phyloP scores from a whole-genome alignment of 2,329 filamentous ascomycete species.

The Rhexocercosporidium sp. region DNA sequence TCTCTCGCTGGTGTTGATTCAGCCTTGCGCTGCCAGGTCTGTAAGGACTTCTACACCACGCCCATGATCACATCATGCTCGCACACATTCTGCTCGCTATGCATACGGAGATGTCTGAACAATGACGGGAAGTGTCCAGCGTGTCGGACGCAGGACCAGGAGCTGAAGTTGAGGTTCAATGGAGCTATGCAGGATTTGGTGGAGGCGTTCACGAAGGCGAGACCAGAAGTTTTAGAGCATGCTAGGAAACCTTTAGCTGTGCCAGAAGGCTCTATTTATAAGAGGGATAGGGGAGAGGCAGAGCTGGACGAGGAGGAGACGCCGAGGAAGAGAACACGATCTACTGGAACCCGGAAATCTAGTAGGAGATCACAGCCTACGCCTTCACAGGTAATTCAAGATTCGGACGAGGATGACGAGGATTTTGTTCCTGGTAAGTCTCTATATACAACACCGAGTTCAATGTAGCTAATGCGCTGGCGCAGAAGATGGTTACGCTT shows the following conservation, averaged over 20 bases:
- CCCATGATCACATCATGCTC: constrained; percentile 94
- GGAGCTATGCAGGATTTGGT: constrained; percentile 86
- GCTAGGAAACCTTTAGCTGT: constrained; percentile 54
- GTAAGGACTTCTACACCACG: constrained; percentile 95
- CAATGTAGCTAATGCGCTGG: not conserved
- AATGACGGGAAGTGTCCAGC: constrained; percentile 86
- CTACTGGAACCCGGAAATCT: constrained; percentile 52
- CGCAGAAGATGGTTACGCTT: constrained; percentile 64
- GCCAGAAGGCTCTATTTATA: constrained; percentile 47
- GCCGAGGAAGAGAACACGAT: constrained; percentile 57
- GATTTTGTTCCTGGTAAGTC: constrained; percentile 39
- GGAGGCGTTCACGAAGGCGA: constrained; percentile 72
- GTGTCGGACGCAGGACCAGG: constrained; percentile 80
- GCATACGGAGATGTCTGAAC: constrained; percentile 85
- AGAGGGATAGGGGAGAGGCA: constrained; percentile 54
- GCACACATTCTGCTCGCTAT: constrained; percentile 96
- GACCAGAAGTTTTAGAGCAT: constrained; percentile 66
- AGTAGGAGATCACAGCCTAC: constrained; percentile 41
- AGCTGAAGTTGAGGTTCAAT: constrained; percentile 83
- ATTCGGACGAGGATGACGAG: constrained; percentile 37
- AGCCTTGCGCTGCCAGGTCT: constrained; percentile 91
- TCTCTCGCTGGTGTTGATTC: constrained; percentile 76
- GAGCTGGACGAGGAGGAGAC: constrained; percentile 42
- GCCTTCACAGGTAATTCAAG: constrained; percentile 41
- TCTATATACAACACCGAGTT: not conserved